Percentiles rank a stretch among this genome's conserved stretches.
Conservation (phyloP, 1,139 yeast genomes). For the Suhomyces bolitotheri region DNA sequence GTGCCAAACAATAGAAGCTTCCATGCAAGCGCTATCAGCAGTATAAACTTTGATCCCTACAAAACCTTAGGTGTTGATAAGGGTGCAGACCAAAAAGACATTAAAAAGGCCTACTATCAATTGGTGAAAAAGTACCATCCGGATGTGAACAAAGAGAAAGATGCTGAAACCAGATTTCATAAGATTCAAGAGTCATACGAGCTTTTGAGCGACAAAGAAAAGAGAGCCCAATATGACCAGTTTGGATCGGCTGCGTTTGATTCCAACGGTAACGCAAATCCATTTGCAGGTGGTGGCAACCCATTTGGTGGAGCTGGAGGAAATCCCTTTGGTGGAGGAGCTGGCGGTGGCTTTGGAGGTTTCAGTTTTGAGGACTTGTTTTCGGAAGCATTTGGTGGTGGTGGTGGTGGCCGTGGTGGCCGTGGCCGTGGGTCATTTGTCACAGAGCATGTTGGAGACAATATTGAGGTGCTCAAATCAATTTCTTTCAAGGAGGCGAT, state of each 20-base stretch:
- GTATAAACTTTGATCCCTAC: slow-evolving; percentile 71
- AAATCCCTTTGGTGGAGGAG: slow-evolving; percentile 37
- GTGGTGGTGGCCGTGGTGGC: slow-evolving; percentile 35
- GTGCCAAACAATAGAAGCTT: slow-evolving; percentile 20
- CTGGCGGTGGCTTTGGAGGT: slow-evolving; percentile 45
- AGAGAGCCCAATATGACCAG: slow-evolving; percentile 88
- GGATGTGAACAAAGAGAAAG: slow-evolving; percentile 89
- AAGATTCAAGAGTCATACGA: slow-evolving; percentile 95
- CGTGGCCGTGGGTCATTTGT: slow-evolving; percentile 46
- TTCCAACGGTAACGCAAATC: slow-evolving; percentile 59
- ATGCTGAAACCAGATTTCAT: slow-evolving; percentile 86
- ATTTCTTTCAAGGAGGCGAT: slow-evolving; percentile 85
- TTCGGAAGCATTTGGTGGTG: slow-evolving; percentile 66
- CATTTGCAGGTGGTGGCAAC: slow-evolving; percentile 49
- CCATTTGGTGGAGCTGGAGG: slow-evolving; percentile 43
- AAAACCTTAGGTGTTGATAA: slow-evolving; percentile 74
- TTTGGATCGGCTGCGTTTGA: slow-evolving; percentile 88
- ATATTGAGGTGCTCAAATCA: slow-evolving; percentile 75
- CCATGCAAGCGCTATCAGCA: slow-evolving; percentile 24
- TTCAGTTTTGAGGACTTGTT: slow-evolving; percentile 86
- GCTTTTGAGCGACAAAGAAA: slow-evolving; percentile 80
- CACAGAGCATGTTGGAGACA: slow-evolving; percentile 85
- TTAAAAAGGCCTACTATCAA: slow-evolving; percentile 91
- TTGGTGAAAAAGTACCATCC: slow-evolving; percentile 95
- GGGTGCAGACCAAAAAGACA: slow-evolving; percentile 73